Base-by-base conservation (phyloP, 2,329 filamentous ascomycete species). In the Clathrospora elynae region DNA sequence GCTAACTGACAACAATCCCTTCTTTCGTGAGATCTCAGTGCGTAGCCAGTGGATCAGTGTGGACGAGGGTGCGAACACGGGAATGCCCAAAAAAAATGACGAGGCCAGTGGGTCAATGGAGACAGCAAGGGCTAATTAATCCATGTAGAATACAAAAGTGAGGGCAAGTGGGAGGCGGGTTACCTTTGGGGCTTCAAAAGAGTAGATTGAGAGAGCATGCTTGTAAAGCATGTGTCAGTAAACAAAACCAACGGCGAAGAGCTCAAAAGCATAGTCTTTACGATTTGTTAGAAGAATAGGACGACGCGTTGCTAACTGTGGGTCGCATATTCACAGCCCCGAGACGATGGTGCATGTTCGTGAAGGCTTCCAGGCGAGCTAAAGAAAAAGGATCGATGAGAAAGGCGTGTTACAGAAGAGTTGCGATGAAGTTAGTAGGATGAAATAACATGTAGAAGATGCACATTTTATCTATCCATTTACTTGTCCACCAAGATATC, bases 101-200 rank as follows among this genome's bases (percentile, higher is more conserved):
- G 47, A 37, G 3, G 37, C n/a, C n/a, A 36, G 7, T 54, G 51
- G 46, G 35, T 52, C 8, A 42, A 50, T 9, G 40, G 37, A 2
- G 51, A 52, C 28, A 51, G 45, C 11, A 40, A 44, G 7, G 40
- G 42, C 1, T 42, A 31, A 16, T 19, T 52, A 12, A 37, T 56
- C 8, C 40, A 54, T 4, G 51, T 43, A 1, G 42, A 56, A 14
- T 40, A 48, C 2, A 52, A 33, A 25, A 49, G 46, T 11, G 34
- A 39, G 6, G 46, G 45, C 2, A 29, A 48, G 20, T 57, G 45
- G 47, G 48, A 48, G 26, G 46, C 53, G 5, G 36, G 39, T 12
- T 45, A 52, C 23, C 35, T 56, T 14, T 56, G 44, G 50, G 50
- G 50, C 0, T 51, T 56, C 32, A 45, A 54, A 34, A 12, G 39